Evolutionary conservation across 805 yeast species (phyloP), one percentile per base, ranked within the genome.

Genomic region (Scheffersomyces spartinae): DNA sequence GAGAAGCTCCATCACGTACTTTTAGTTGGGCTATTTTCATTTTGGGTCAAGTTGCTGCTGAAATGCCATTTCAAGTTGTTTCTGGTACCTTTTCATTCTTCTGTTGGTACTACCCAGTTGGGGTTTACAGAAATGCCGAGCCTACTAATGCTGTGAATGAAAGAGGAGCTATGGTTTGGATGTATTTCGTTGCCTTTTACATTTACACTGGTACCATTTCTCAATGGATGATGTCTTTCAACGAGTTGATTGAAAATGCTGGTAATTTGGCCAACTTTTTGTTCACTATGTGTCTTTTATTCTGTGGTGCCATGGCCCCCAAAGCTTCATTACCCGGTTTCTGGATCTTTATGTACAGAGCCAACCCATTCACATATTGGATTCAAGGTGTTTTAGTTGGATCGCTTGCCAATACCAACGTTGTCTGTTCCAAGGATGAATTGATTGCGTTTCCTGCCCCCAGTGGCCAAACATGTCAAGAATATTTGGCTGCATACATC

Each of bases 291-390:
- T 29, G 33, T 21, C 24, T 34, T 31, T 27, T 17, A 18, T 34
- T 34, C 34, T 32, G 38, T 23, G 38, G 38, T 30, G 38, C 30
- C 5, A 25, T 34, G 25, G 34, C 23, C 11, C n/a, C n/a, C n/a
- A 7, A 19, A 19, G 21, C 45, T 44, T 41, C 35, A 36, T 56
- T 41, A 42, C 55, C 48, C 11, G 40, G 39, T 27, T 59, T 41
- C 49, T 71, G 86, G 85, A 57, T 66, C 22, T 79, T 77, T 61
- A 74, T 79, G 83, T 79, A 77, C 61, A 61, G 85, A 45, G 66
- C 61, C 11, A 63, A 68, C 72, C 34, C 91, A 10, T 55, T 76
- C 34, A 74, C 84, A 1, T 80, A 78, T 39, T 62, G 76, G 54
- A 55, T 79, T 27, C 44, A 76, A 68, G 74, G 71, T 21, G 47